Conservation (phyloP, 1,284 basidiomycete genomes). For the Vanrija sp. region DNA sequence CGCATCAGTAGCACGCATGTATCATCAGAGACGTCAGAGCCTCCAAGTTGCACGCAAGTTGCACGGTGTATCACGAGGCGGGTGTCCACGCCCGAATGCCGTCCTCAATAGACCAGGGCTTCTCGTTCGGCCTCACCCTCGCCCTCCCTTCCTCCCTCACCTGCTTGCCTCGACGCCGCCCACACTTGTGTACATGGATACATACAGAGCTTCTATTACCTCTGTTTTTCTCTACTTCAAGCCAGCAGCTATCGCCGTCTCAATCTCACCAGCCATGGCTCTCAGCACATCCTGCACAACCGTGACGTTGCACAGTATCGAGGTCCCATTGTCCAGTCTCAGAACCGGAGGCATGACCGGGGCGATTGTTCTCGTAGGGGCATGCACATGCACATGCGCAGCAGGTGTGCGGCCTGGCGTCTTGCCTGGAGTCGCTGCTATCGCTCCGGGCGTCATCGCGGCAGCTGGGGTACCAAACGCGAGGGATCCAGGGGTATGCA, state of each 20-base stretch:
- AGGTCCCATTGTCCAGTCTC: slow-evolving; percentile 9
- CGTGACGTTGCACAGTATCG: slow-evolving; percentile 6
- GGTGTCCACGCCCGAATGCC: no score
- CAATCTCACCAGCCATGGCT: slow-evolving; percentile 14
- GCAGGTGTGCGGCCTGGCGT: neutral
- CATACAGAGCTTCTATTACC: no score
- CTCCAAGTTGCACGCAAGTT: no score
- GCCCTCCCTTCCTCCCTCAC: no score
- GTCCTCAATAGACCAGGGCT: no score
- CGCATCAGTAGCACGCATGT: no score
- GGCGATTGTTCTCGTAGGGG: neutral
- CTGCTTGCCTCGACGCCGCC: no score
- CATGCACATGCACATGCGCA: neutral
- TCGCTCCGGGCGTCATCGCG: neutral
- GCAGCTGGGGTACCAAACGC: neutral
- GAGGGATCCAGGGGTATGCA: slow-evolving; percentile 3
- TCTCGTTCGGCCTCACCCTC: no score
- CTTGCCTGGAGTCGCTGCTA: slow-evolving; percentile 1
- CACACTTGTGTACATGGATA: no score
- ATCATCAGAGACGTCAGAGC: no score
- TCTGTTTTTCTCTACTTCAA: neutral
- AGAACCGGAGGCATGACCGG: slow-evolving; percentile 7
- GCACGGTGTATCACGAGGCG: no score
- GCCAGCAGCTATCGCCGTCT: slow-evolving; percentile 9
- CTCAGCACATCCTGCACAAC: slow-evolving; percentile 17